Base-by-base conservation (phyloP, 495 filamentous ascomycete species). In the Lophiostoma macrostomum region DNA sequence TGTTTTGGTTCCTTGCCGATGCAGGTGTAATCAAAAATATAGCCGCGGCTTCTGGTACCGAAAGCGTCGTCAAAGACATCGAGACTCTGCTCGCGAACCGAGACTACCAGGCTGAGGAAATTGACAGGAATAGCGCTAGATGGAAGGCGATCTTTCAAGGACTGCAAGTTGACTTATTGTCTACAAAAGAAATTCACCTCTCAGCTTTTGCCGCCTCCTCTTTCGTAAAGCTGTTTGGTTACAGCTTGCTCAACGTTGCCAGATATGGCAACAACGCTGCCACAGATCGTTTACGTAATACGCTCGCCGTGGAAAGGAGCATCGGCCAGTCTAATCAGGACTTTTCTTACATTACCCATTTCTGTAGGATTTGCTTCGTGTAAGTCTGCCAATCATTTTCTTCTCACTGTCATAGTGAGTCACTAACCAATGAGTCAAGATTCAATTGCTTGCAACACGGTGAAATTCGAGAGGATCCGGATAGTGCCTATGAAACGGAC, bases 391-490 rank as follows among this genome's bases (percentile, higher is more conserved):
- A 6, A 6, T 37, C 13, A 6, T 18, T 6, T 37, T 6, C n/a
- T 6, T 37, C 13, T 14, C 13, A 14, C n/a, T 37, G n/a, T 14
- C 34, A 6, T 37, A 6, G n/a, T n/a, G n/a, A n/a, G n/a, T n/a
- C n/a, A 37, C 34, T 37, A 37, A 37, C 34, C 5, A 5, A 37
- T 14, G 6, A 18, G 6, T 37, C 34, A 37, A 37, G 13, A 37
- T 12, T 23, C 38, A 45, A 63, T 19, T 71, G 68, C 47, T 53
- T 47, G 2, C 64, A 61, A 44, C 68, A 71, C 30, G 68, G 68
- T 4, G 60, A 64, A 27, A 44, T 64, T 22, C 39, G 46, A 18
- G 65, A 68, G 39, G n/a, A 32, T 1, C 35, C 58, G 6, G 45
- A 64, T 13, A 4, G 5, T 19, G 40, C 56, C 14, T 53, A 54